Base-by-base conservation (phyloP, 23 red algal species). In the Pyropia haitanensis region DNA sequence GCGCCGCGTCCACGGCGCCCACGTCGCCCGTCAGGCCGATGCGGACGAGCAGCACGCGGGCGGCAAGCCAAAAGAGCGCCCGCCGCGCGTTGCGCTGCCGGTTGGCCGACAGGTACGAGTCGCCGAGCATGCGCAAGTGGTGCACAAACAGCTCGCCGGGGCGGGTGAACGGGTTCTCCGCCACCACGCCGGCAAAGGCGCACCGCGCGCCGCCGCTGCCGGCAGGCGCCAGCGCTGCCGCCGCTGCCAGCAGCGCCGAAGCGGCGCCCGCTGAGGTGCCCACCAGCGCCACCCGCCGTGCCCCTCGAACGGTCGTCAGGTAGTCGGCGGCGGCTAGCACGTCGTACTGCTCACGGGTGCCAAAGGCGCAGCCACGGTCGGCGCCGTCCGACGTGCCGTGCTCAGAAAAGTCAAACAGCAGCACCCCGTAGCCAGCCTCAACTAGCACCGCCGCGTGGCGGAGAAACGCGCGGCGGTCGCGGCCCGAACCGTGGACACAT, bases 201-300 rank as follows among this genome's bases (percentile, higher is more conserved):
- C 39, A 46, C 5, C 39, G 39, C 4, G 39, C 39, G 8, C 39
- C 39, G 39, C 39, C 39, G 31, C 31, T 6, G 6, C 31, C 61
- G 14, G 65, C 54, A 21, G 68, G 18, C 22, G 74, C 33, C 9
- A 51, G 70, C 13, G 68, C 7, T 5, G 39, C 5, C n/a, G 90
- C 79, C 6, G 81, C 80, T 20, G 91, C 91, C 22, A 83, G 70
- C 18, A 96, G 79, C 5, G 82, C 67, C 18, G 73, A 71, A 0
- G 91, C 78, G 2, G 91, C 91, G 29, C 91, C 91, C n/a, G 82
- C 73, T 10, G 91, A 96, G 12, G 91, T 96, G 18, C 91, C 91
- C n/a, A 96, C 71, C 1, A 96, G 27, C 20, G 77, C 83, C 50
- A 96, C 64, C 15, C 10, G 46, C 13, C 63, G 27, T 16, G 75